Evolutionary conservation across 805 yeast genomes (phyloP).

Genomic region (Metschnikowia gelsemii): DNA sequence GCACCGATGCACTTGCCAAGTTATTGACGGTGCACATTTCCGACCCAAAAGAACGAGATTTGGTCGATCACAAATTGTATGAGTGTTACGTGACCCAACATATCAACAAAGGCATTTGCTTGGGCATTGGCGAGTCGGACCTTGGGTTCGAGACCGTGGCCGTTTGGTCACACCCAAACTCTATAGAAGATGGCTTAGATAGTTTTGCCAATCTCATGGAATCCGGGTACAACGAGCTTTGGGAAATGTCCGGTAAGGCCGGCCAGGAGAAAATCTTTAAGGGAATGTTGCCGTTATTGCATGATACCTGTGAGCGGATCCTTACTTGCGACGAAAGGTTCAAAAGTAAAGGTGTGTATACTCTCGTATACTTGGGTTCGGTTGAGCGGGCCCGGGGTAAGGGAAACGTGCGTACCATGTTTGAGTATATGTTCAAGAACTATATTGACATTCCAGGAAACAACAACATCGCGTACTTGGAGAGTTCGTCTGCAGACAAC

Average conservation of each 20-base stretch:
- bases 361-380: conserved; percentile 49
- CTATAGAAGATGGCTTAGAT: conserved; percentile 42
- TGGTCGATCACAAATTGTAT: conserved; percentile 32
- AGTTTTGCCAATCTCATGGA: conserved; percentile 48
- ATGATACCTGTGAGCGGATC: conserved; percentile 47
- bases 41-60: conserved; percentile 8
- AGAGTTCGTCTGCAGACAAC: conserved; percentile 46
- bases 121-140: conserved; percentile 48
- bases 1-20: conserved; percentile 35
- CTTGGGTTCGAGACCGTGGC: conserved; percentile 52
- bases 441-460: conserved; percentile 42
- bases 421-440: conserved; percentile 48
- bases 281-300: conserved; percentile 52
- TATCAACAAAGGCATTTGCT: conserved; percentile 48
- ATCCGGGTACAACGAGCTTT: conserved; percentile 52
- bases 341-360: conserved; percentile 35
- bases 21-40: conserved; percentile 18
- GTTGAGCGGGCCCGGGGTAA: conserved; percentile 50
- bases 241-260: conserved; percentile 47
- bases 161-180: conserved; percentile 51
- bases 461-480: conserved; percentile 46
- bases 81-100: conserved; percentile 54
- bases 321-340: conserved; percentile 41
- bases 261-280: conserved; percentile 51
- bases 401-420: conserved; percentile 52